Evolutionary conservation across 2,329 filamentous ascomycete species (phyloP).

Genomic region (Ramularia endophylla): DNA sequence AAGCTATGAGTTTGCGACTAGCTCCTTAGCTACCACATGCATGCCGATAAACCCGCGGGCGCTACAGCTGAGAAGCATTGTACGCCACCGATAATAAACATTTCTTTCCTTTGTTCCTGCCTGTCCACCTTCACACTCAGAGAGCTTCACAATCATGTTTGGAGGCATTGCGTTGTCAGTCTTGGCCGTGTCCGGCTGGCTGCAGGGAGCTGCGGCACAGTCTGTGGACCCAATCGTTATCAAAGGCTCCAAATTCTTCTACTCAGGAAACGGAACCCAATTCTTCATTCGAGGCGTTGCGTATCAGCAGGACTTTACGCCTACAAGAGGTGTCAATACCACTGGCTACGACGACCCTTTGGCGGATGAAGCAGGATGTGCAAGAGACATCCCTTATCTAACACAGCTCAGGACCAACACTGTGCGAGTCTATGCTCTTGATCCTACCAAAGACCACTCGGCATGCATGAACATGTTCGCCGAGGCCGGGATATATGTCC

Average conservation of each 20-base stretch:
- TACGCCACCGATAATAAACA: too few species aligned
- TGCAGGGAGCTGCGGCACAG: slow-evolving; percentile 39
- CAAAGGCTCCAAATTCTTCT: slow-evolving; percentile 87
- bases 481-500: slow-evolving; percentile 86
- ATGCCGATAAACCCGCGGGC: too few species aligned
- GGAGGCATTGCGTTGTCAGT: too few species aligned
- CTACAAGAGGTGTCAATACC: slow-evolving; percentile 30
- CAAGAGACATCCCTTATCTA: slow-evolving; percentile 78
- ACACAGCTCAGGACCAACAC: slow-evolving; percentile 76
- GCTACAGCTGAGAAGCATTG: too few species aligned
- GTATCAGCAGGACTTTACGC: slow-evolving; percentile 71
- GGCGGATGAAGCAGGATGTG: slow-evolving; percentile 63
- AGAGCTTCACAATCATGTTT: too few species aligned
- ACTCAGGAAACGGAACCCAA: slow-evolving; percentile 68
- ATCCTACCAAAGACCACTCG: slow-evolving; percentile 70
- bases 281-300: slow-evolving; percentile 90
- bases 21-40: too few species aligned
- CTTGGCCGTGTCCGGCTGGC: too few species aligned
- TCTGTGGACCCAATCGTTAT: slow-evolving; percentile 59
- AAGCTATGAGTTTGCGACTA: too few species aligned
- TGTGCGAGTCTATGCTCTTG: slow-evolving; percentile 90
- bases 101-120: too few species aligned
- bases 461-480: slow-evolving; percentile 79
- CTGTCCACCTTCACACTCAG: too few species aligned
- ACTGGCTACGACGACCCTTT: slow-evolving; percentile 74